Evolutionary conservation across 345 rosid genomes (phyloP).

Genomic region (Aquilaria yunnanensis): DNA sequence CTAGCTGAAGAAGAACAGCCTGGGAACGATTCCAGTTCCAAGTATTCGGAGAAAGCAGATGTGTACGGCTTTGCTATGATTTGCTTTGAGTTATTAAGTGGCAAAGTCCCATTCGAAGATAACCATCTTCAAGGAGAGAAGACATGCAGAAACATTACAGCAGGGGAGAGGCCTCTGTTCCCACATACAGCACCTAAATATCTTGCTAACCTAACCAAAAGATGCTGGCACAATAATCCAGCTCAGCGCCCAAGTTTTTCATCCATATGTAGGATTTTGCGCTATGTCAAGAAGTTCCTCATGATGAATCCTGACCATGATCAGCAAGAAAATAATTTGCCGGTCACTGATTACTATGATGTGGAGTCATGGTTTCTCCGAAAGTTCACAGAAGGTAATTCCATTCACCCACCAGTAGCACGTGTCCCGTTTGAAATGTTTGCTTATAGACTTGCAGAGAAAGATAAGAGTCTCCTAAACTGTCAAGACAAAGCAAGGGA

Average conservation of each 20-base stretch:
- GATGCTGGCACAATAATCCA: constrained; percentile 85
- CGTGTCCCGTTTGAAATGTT: constrained; percentile 83
- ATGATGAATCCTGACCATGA: constrained; percentile 55
- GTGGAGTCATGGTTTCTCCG: constrained; percentile 51
- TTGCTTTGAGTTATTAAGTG: constrained; percentile 70
- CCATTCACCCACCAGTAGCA: constrained; percentile 25
- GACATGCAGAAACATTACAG: constrained; percentile 55
- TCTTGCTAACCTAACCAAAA: constrained; percentile 63
- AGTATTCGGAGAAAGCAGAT: constrained; percentile 77
- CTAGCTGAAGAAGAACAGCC: constrained; percentile 45
- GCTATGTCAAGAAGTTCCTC: constrained; percentile 79
- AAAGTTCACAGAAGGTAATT: constrained; percentile 28
- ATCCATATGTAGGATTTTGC: constrained; percentile 65
- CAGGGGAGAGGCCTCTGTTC: constrained; percentile 85
- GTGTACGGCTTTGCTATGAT: constrained; percentile 95
- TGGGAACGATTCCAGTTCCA: constrained; percentile 20
- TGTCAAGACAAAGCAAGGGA: constrained; percentile 30
- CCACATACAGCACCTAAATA: constrained; percentile 68
- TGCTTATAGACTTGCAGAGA: constrained; percentile 58
- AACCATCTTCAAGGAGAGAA: constrained; percentile 88
- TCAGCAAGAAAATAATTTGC: constrained; percentile 45
- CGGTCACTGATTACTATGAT: constrained; percentile 60
- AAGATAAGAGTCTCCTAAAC: constrained; percentile 36
- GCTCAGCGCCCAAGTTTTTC: constrained; percentile 70
- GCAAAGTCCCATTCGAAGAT: constrained; percentile 91